Conservation (phyloP, 225 moss, liverwort and hornwort species). For the Polytrichum formosum region DNA sequence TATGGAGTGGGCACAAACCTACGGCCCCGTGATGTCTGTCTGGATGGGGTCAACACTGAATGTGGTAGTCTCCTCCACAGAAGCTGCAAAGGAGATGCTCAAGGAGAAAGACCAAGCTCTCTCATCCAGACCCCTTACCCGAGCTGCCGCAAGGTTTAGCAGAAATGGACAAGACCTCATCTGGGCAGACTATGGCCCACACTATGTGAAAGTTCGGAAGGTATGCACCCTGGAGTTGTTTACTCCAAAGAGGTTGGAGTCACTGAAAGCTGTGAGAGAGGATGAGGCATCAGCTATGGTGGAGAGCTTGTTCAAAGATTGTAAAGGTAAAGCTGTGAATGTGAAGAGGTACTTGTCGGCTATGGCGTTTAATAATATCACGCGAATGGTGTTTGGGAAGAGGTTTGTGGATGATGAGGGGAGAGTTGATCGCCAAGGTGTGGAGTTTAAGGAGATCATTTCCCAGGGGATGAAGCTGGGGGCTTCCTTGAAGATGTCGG, state of each 20-base stretch:
- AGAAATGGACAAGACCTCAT: slow-evolving; percentile 93
- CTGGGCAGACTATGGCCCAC: slow-evolving; percentile 96
- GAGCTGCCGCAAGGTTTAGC: slow-evolving; percentile 85
- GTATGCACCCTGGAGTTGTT: slow-evolving; percentile 94
- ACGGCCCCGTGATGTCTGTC: slow-evolving; percentile 82
- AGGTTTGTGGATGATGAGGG: slow-evolving; percentile 76
- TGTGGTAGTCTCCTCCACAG: slow-evolving; percentile 73
- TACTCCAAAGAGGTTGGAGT: slow-evolving; percentile 73
- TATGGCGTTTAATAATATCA: slow-evolving; percentile 94
- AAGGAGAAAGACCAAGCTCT: slow-evolving; percentile 76
- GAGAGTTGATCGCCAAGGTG: slow-evolving; percentile 56
- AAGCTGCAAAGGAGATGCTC: slow-evolving; percentile 73
- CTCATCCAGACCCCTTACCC: slow-evolving; percentile 65
- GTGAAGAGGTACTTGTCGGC: slow-evolving; percentile 69
- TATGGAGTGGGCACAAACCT: slow-evolving; percentile 75
- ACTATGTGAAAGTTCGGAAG: slow-evolving; percentile 95
- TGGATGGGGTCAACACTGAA: slow-evolving; percentile 91
- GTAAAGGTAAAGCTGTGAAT: slow-evolving; percentile 22
- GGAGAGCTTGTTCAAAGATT: slow-evolving; percentile 44
- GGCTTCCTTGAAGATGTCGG: slow-evolving; percentile 77
- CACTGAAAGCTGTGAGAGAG: slow-evolving; percentile 64
- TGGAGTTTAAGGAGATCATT: slow-evolving; percentile 85
- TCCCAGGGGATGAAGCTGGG: slow-evolving; percentile 90
- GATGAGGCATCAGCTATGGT: slow-evolving; percentile 73
- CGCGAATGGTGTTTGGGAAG: slow-evolving; percentile 92